Evolutionary conservation across 306 rosid genomes (phyloP), one percentile per base, ranked within the genome.

Genomic region (Parietaria judaica): DNA sequence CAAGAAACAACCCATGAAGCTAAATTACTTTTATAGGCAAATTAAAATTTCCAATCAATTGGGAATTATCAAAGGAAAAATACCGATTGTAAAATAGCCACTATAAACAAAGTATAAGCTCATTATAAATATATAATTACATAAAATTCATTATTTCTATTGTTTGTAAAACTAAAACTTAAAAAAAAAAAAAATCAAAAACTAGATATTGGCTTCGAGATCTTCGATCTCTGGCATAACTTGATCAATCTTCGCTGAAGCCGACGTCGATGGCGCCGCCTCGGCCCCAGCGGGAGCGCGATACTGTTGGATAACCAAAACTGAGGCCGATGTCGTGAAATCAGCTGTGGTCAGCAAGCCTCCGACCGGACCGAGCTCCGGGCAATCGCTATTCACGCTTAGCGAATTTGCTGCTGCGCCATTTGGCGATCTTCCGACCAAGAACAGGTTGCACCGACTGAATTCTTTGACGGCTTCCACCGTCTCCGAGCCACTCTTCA

Each of bases 361-460:
- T 12, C 95, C 84, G 0, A 81, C 58, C 4, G 83, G 80, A 14
- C 95, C 95, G 35, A 86, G 68, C 67, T 86, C 90, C 0, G 77
- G 64, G 47, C 74, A 79, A 14, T 81, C 90, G 4, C 76, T 16
- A 57, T 57, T 80, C 11, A 55, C 74, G 31, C 62, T 62, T 61
- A 80, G 31, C 35, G 67, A 50, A n/a, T 52, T 57, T 23, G 74
- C 75, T 6, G 83, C 72, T 63, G 63, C 65, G 16, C 88, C 81
- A 51, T 76, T 69, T 0, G 85, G 77, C 36, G 16, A 44, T 66
- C 79, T 55, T n/a, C 95, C 95, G 3, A 78, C 83, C 71, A 86
- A 50, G 45, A 79, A 70, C 79, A 86, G 63, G 65, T 76, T 68
- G 54, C 87, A 78, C 7, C 53, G 63, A 15, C 71, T 73, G 13